Conservation (phyloP, 768 basidiomycete genomes). For the Candolleomyces efflorescens region DNA sequence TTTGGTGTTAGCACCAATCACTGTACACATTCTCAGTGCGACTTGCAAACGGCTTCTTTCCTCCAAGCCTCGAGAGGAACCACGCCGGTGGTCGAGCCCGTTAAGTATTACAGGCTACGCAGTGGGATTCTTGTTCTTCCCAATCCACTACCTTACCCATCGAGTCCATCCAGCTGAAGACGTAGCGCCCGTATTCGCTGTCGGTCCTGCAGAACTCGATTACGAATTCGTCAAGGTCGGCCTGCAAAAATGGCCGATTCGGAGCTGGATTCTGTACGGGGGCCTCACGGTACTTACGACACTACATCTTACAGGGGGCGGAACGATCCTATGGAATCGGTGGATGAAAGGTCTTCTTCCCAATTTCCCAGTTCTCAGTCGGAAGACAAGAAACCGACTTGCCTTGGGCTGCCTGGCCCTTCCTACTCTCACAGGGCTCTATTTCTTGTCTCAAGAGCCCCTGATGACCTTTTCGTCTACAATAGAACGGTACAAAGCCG, state of each 20-base stretch:
- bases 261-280: conserved; percentile 59
- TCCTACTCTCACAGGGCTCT: conserved; percentile 56
- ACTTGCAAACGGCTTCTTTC: conserved; percentile 55
- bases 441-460: conserved; percentile 51
- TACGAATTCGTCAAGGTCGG: conserved; percentile 81
- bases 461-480: conserved; percentile 50
- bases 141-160: conserved; percentile 68
- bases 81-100: conserved; percentile 32
- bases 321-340: conserved; percentile 45
- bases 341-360: conserved; percentile 32
- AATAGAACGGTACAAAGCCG: conserved; percentile 46
- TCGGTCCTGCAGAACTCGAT: conserved; percentile 76
- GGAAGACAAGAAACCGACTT: conserved; percentile 21
- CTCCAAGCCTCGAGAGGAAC: conserved; percentile 17
- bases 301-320: conserved; percentile 63
- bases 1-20: conserved; percentile 65
- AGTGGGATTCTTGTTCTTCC: conserved; percentile 50
- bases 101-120: conserved; percentile 66
- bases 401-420: conserved; percentile 33
- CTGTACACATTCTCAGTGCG: conserved; percentile 56
- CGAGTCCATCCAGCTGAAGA: conserved; percentile 50
- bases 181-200: conserved; percentile 43
- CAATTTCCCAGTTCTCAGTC: conserved; percentile 1
- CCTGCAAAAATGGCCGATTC: conserved; percentile 55
- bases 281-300: conserved; percentile 53